phyloP scores from a whole-genome alignment of 805 yeast species.

The Wickerhamiella australiensis region DNA sequence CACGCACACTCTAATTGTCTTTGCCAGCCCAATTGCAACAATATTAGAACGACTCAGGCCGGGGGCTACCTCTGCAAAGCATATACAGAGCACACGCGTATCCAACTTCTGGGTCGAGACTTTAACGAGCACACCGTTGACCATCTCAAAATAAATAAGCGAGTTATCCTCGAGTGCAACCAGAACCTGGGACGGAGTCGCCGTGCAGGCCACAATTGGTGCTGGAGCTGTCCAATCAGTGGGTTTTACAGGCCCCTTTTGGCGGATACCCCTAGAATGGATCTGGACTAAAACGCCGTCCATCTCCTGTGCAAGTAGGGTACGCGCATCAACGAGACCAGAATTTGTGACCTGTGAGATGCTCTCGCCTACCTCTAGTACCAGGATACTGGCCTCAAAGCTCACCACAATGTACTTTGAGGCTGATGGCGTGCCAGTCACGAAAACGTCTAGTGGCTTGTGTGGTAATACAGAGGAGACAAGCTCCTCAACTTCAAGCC shows the following conservation, averaged over 20 bases:
- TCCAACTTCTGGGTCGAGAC: slow-evolving; percentile 45
- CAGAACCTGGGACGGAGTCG: slow-evolving; percentile 56
- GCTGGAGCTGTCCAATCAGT: slow-evolving; percentile 74
- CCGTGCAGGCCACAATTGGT: slow-evolving; percentile 44
- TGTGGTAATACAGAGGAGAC: slow-evolving; percentile 65
- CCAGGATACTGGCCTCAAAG: slow-evolving; percentile 53
- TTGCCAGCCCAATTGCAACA: slow-evolving; percentile 64
- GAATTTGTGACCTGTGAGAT: slow-evolving; percentile 65
- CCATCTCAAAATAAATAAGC: slow-evolving; percentile 71
- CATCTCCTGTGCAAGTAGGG: slow-evolving; percentile 58
- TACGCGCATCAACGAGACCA: slow-evolving; percentile 43
- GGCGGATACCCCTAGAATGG: slow-evolving; percentile 56
- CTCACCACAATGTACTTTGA: slow-evolving; percentile 50
- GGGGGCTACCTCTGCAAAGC: slow-evolving; percentile 38
- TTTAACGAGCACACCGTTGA: slow-evolving; percentile 57
- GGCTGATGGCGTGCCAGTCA: slow-evolving; percentile 42
- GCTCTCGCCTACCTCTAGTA: slow-evolving; percentile 65
- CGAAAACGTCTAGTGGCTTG: slow-evolving; percentile 48
- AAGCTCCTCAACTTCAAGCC: slow-evolving; percentile 46
- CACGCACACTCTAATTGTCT: slow-evolving; percentile 55
- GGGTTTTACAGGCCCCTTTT: slow-evolving; percentile 34
- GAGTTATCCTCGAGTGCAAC: slow-evolving; percentile 63
- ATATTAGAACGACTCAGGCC: slow-evolving; percentile 41
- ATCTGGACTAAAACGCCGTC: slow-evolving; percentile 64
- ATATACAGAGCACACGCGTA: slow-evolving; percentile 19